phyloP scores from a whole-genome alignment of 495 filamentous ascomycete species.

The Ascobolus immersus region DNA sequence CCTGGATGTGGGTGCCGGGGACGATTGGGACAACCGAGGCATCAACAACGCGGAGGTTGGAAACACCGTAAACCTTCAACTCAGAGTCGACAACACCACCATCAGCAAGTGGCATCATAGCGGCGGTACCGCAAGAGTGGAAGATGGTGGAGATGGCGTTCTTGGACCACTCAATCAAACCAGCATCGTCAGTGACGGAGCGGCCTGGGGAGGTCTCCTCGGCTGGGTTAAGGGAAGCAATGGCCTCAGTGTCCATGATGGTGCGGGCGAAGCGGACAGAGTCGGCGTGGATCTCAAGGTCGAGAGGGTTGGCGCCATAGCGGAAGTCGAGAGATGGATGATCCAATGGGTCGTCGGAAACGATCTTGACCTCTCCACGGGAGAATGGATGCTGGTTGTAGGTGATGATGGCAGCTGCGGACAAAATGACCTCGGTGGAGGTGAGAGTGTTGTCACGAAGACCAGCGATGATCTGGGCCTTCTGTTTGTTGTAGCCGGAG shows the following conservation, averaged over 20 bases:
- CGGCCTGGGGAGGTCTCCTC: constrained; percentile 13
- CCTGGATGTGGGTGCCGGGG: constrained; percentile 25
- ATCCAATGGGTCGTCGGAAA: constrained; percentile 17
- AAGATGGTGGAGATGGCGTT: constrained; percentile 14
- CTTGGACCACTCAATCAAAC: constrained; percentile 11
- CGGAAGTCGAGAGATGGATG: constrained; percentile 15
- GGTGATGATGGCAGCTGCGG: too few species aligned
- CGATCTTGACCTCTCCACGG: constrained; percentile 21
- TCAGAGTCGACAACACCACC: constrained; percentile 23
- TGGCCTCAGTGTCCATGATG: constrained; percentile 16
- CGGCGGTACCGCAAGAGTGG: constrained; percentile 22
- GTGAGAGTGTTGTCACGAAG: too few species aligned
- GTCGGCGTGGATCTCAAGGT: constrained; percentile 19
- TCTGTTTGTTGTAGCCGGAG: constrained; percentile 15
- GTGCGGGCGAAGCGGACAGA: constrained; percentile 18
- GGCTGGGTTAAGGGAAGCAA: constrained; percentile 16
- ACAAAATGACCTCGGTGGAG: too few species aligned
- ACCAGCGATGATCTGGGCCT: too few species aligned
- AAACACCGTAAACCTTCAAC: constrained; percentile 25
- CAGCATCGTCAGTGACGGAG: constrained; percentile 9
- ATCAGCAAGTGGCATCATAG: constrained; percentile 22
- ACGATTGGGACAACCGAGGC: constrained; percentile 33
- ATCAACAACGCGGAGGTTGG: constrained; percentile 27
- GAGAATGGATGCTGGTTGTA: constrained; percentile 17
- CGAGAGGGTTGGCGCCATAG: constrained; percentile 20